Evolutionary conservation across 768 basidiomycete genomes (phyloP), one percentile per base, ranked within the genome.

Genomic region (Tylopilus felleus): DNA sequence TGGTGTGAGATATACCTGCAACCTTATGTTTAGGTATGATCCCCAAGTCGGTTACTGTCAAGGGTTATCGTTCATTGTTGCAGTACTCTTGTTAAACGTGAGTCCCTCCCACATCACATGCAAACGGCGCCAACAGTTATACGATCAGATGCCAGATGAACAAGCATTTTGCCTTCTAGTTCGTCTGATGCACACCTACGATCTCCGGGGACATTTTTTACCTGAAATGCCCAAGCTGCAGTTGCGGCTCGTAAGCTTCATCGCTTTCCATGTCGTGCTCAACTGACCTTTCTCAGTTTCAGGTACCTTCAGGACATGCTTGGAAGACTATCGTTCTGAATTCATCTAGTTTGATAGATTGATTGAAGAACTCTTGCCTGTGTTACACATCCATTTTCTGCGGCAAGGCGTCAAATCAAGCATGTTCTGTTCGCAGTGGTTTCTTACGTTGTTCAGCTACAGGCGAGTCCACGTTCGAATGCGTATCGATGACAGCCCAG

Each of bases 391-490:
- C 22, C 97, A 98, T 71, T 91, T 99, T 64, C 72, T 96, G 28
- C 83, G 95, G 28, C 90, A 97, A 71, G 96, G 95, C 28, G 76
- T 98, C 66, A 98, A 98, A 70, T 94, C 93, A 43, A 95, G 90
- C 73, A 98, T 99, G 94, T 98, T 89, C 67, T 96, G 93, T 65
- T 93, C 92, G 14, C 97, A 98, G 60, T 99, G 97, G 97, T 98
- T 98, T 71, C 77, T 99, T 67, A 98, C 97, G 0, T 74, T 99
- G 68, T 98, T 98, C 75, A 91, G 92, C 66, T 98, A 96, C 71
- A 84, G 92, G 92, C 88, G 65, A 63, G 80, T 66, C 14, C 7
- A 8, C 23, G 25, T 27, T 27, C 9, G 33, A 28, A 49, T 19
- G 29, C 17, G 16, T 33, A 22, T 49, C 35, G 13, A 2, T 35